Base-by-base conservation (phyloP, 2,329 filamentous ascomycete genomes). In the Colletotrichum sp. region DNA sequence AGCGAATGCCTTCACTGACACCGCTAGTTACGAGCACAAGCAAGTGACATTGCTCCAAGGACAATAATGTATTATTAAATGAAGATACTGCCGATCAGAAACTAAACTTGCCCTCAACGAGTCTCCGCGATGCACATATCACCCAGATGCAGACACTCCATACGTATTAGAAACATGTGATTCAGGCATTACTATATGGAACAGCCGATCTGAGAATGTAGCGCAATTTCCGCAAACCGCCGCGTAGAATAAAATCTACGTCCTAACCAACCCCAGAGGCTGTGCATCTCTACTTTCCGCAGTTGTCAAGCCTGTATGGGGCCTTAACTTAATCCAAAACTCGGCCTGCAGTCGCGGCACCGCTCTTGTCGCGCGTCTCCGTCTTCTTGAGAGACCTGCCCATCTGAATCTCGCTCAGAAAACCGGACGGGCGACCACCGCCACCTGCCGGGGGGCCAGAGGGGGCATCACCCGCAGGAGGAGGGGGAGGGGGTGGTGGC, bases 331-430 rank as follows among this genome's bases (percentile, higher is more conserved):
- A 91, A 77, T 87, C 87, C 83, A 92, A 84, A 75, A 98, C 96
- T 76, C 92, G 91, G n/a, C 96, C 96, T 26, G 95, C 94, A 73
- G 93, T 88, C 68, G 92, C 84, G 67, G 95, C 90, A 64, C 80
- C 85, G 84, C 96, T 98, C 84, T 93, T 93, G 84, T 99, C 97
- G 84, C 95, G 96, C 1, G 97, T 98, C 83, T 93, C 88, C 28
- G 96, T 95, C 89, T 98, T 98, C 88, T 90, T 96, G 82, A 99
- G 87, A 4, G 92, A 85, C 84, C 85, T 96, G 58, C 97, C 96
- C 77, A 92, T 86, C 82, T 96, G 93, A 77, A 99, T 98, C 83
- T 98, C 92, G 75, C 93, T 93, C 78, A 99, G 84, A 81, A 99
- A 89, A 1, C 92, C 92, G 24, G 91, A 81, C 24, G 92, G 91